Base-by-base conservation (phyloP, 768 basidiomycete genomes). In the Lentinula aciculospora region DNA sequence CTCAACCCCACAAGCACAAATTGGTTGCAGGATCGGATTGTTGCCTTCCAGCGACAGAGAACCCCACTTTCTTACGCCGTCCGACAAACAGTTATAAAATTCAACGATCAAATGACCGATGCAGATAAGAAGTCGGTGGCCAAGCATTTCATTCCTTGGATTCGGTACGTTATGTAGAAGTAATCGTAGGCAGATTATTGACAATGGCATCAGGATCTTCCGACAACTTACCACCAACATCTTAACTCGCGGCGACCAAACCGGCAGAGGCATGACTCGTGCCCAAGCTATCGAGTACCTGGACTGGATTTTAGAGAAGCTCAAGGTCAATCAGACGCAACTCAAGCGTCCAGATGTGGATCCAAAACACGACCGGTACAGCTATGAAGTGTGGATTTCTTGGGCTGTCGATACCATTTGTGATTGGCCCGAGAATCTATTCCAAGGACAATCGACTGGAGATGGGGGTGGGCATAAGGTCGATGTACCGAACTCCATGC, bases 111-210 rank as follows among this genome's bases (percentile, higher is more conserved):
- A 29, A 49, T 49, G 47, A 49, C 47, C 13, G 47, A 49, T 5
- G 47, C 28, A 9, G 47, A 49, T 15, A 49, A 49, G 27, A 49
- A 49, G 27, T 28, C 47, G 1, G 32, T 49, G 2, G 32, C 29
- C n/a, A 49, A 49, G 32, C 47, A 49, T 28, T 49, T 49, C 47
- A 49, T 49, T 17, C 47, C 47, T 49, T 49, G 32, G 28, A 49
- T 49, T 9, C 9, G 47, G 47, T 49, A 17, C 17, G 28, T 5
- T 8, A 21, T 49, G 1, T 23, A 10, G 15, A 49, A 34, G n/a
- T 19, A n/a, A 8, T 0, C 12, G 6, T 49, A 12, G 29, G 19
- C 25, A 25, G 8, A 7, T 19, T 23, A 23, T 21, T 47, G 12
- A 47, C 1, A 1, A 29, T 23, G 17, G 12, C 21, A 29, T 23